Evolutionary conservation across 2,329 filamentous ascomycete species (phyloP), one percentile per base, ranked within the genome.

Genomic region (Rosellinia necatrix): DNA sequence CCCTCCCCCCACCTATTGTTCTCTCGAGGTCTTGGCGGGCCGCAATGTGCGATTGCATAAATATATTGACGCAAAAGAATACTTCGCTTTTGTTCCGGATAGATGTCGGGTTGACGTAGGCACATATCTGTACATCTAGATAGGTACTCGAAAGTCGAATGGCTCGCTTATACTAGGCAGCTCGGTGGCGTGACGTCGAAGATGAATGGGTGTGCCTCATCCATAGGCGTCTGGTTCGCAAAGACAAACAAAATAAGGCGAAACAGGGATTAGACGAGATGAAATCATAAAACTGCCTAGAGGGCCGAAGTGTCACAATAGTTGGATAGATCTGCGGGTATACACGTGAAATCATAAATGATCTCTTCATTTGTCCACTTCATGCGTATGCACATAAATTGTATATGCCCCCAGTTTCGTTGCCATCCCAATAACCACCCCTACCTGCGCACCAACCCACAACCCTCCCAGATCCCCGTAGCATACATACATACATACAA

Each of bases 401-500:
- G 13, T 50, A 58, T 54, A 58, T 54, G 58, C 53, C 48, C 41
- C 41, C 21, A 40, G 42, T 48, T 35, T 41, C 41, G 13, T 48
- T 56, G 30, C 44, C 46, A 48, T 46, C 27, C 48, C 30, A 41
- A 34, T 48, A 49, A 50, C 41, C 24, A 41, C 43, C 47, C 48
- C 19, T 4, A 17, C 40, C 41, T 32, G 17, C 42, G 21, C 29
- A 21, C 42, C 47, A 34, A 48, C 48, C 44, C 40, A 32, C 40
- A 30, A 30, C 40, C 35, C 34, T 34, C 25, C 34, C 22, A 44
- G 15, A 15, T 34, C 27, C 48, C 55, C 30, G 25, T 53, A 51
- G 46, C 49, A 56, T 53, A 49, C 35, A 55, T 30, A 50, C 56
- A 55, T 24, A 47, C 38, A 54, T 52, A 58, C 52, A 56, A 53